A percentile compares a stretch with the other conserved stretches of the same genome.
Evolutionary conservation across 306 rosid species (phyloP).

Genomic region (Trifolium subterraneum): DNA sequence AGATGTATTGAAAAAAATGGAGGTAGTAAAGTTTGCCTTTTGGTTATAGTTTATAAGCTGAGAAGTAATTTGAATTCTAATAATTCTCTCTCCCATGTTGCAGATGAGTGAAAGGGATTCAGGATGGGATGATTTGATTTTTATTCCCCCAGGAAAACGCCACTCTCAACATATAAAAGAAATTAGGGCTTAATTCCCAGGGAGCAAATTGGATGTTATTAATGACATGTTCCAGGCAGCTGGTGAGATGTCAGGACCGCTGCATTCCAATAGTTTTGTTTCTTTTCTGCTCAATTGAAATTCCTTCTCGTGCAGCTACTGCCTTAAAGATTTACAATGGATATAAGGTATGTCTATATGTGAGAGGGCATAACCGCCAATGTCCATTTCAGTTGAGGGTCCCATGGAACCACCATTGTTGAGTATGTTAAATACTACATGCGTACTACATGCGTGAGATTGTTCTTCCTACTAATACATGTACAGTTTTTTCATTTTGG

Average conservation of each 20-base stretch:
- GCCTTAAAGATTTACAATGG: conserved; percentile 34
- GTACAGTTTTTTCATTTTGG: conserved; percentile 44
- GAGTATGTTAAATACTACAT: conserved; percentile 28
- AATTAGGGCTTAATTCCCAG: conserved; percentile 57
- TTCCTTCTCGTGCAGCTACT: conserved; percentile 47
- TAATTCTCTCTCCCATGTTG: conserved; percentile 38
- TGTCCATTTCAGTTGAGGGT: conserved; percentile 41
- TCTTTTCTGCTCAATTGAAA: conserved; percentile 29
- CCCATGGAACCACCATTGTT: conserved; percentile 38
- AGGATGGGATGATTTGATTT: conserved; percentile 97
- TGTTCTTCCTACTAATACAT: conserved; percentile 41
- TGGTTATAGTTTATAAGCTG: conserved; percentile 20
- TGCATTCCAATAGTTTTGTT: conserved; percentile 33
- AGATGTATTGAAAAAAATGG: conserved; percentile 93
- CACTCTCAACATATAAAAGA: conserved; percentile 84
- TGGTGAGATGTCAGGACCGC: conserved; percentile 51
- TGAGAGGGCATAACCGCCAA: conserved; percentile 38
- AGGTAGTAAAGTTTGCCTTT: conserved; percentile 60
- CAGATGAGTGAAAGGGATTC: conserved; percentile 77
- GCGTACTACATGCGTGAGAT: conserved; percentile 29
- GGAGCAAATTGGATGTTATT: conserved; percentile 44
- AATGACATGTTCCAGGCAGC: conserved; percentile 41
- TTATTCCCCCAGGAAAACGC: conserved; percentile 94
- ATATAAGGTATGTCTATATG: conserved; percentile 31
- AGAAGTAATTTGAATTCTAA: conserved; percentile 35